Base-by-base conservation (phyloP, 495 filamentous ascomycete species). In the Xylaria longipes region DNA sequence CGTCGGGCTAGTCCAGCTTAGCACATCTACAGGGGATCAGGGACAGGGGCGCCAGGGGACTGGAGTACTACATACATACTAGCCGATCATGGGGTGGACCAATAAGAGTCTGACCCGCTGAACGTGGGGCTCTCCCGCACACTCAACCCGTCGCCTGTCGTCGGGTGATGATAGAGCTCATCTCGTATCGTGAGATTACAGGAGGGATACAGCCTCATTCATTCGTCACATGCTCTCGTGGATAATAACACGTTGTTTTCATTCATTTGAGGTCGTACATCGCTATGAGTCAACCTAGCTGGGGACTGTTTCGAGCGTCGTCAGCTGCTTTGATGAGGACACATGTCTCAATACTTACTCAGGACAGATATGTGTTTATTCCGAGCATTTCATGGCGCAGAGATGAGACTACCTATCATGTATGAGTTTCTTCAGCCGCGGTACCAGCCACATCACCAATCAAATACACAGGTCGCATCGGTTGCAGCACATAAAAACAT, bases 131-230 rank as follows among this genome's bases (percentile, higher is more conserved):
- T 29, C 7, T 31, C 62, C 43, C 61, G 9, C 35, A 39, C 37
- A 20, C 37, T n/a, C 15, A 11, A 17, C 58, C 60, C 25, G 20
- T n/a, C n/a, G n/a, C n/a, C 5, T 14, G 22, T 11, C 60, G 17
- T 2, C 15, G 29, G 1, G 1, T 17, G 35, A 22, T 61, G n/a
- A n/a, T n/a, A n/a, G n/a, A n/a, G n/a, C 35, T 39, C 57, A 61
- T 61, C 33, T 61, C 17, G 57, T 61, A 61, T 61, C 57, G n/a
- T 39, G 57, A 61, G 31, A 62, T 62, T 62, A 8, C 58, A 62
- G 58, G 37, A 43, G n/a, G n/a, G 33, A 25, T 43, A 62, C 58
- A 62, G 58, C 58, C 58, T 62, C 58, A 39, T 62, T 43, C 35
- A 27, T 29, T 39, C n/a, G 58, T 62, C 37, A 39, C 37, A 43